Percentiles rank a stretch among this genome's conserved stretches.
Evolutionary conservation across 352 stramenopile genomes (phyloP).

Genomic region (Phytophthora kernoviae): DNA sequence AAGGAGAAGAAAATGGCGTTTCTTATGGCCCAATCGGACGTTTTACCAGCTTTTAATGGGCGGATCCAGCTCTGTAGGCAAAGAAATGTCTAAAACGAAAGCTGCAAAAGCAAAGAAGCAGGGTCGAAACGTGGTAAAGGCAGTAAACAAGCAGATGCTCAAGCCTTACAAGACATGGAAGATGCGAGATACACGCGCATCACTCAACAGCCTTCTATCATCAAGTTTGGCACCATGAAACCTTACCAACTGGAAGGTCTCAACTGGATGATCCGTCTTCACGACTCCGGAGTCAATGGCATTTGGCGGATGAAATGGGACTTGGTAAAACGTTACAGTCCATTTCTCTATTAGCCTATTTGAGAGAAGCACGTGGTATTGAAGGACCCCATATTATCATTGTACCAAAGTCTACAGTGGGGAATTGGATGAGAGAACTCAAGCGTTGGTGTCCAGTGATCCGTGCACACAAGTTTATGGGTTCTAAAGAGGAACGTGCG

Average conservation of each 20-base stretch:
- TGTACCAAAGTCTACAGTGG: constrained; percentile 97
- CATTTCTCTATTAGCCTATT: constrained; percentile 97
- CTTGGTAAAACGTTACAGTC: constrained; percentile 97
- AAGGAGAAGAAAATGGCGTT: constrained; percentile 85
- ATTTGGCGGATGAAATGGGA: constrained; percentile 90
- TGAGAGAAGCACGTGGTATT: constrained; percentile 93
- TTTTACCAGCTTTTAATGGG: constrained; percentile 92
- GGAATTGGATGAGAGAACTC: constrained; percentile 99
- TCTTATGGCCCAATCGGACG: constrained; percentile 89
- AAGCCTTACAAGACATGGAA: constrained; percentile 77
- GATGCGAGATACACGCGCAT: constrained; percentile 82
- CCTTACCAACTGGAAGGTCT: constrained; percentile 88
- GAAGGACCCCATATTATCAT: constrained; percentile 98
- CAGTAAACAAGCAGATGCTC: constrained; percentile 71
- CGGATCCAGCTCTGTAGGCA: constrained; percentile 72
- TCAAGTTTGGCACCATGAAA: constrained; percentile 90
- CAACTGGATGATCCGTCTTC: constrained; percentile 94
- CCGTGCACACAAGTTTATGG: constrained; percentile 97
- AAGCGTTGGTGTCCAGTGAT: constrained; percentile 96
- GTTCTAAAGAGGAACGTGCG: constrained; percentile 93
- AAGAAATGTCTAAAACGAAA: constrained; percentile 72
- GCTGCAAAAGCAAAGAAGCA: constrained; percentile 41
- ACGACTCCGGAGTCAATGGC: constrained; percentile 89
- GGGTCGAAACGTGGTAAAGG: constrained; percentile 67
- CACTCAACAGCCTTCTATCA: constrained; percentile 80